Evolutionary conservation across 2,329 filamentous ascomycete genomes (phyloP), one percentile per base, ranked within the genome.

Genomic region (Neofusicoccum sp.): DNA sequence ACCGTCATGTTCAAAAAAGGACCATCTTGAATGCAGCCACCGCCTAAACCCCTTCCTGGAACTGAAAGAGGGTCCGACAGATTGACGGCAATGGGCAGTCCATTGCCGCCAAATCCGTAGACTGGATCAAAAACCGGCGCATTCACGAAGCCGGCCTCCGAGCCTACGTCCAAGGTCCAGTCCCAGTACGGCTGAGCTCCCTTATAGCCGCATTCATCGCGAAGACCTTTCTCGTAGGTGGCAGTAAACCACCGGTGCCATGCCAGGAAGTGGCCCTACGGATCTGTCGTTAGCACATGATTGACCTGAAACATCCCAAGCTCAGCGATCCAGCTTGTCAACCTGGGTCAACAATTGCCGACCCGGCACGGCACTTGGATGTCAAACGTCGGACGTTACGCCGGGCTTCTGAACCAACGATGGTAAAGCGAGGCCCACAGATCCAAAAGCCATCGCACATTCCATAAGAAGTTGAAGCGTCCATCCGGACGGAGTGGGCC

Each of bases 11-110:
- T 74, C 64, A 74, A 77, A 71, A 85, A 84, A 0, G 82, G 82
- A 0, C 82, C 82, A 0, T 73, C 75, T n/a, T 69, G 75, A 3
- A 86, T 74, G 67, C 83, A 86, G 1, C 83, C 84, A 36, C 84
- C 83, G 8, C 84, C 84, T n/a, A n/a, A n/a, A 6, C 44, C 24
- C n/a, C 45, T 20, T 4, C 57, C 34, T n/a, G 44, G 34, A 8
- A 59, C 56, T n/a, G 30, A 48, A 8, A 38, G 36, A 20, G 43
- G 28, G 34, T 59, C 33, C 11, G 44, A 47, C 9, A n/a, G 6
- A 26, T 33, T 40, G 14, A 49, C 44, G 12, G 33, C 12, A 7
- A 1, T 61, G 3, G n/a, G 36, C 20, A 53, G 34, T 16, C 58
- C 51, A 58, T 63, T 63, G 11, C 58, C 58, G 4, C 61, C 61